phyloP scores from a whole-genome alignment of 306 rosid genomes.

The Fagus crenata region DNA sequence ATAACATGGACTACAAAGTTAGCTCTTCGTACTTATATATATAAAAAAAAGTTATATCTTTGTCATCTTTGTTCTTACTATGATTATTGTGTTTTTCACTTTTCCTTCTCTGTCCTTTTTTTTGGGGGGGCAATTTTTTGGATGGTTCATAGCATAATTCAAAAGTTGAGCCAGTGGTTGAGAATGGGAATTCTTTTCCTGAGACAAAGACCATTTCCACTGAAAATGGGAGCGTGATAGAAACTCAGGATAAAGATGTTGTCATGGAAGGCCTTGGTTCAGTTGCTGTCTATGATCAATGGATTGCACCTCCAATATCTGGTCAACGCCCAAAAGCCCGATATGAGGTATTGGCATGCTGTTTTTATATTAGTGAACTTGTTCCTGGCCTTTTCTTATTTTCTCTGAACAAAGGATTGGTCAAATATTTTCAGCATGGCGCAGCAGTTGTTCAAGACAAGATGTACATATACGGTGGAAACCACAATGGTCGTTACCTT shows the following conservation, averaged over 20 bases:
- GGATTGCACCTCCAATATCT: slow-evolving; percentile 72
- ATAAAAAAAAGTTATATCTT: too few species aligned
- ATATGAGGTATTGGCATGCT: slow-evolving; percentile 68
- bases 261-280: slow-evolving; percentile 68
- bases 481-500: slow-evolving; percentile 96
- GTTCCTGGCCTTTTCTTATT: slow-evolving; percentile 10
- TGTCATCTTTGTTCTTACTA: background rate
- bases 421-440: slow-evolving; percentile 67
- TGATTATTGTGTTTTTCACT: slow-evolving; percentile 3
- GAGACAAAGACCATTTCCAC: slow-evolving; percentile 69
- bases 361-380: slow-evolving; percentile 12
- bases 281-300: slow-evolving; percentile 74
- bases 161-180: slow-evolving; percentile 60
- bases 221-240: slow-evolving; percentile 67
- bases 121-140: slow-evolving; percentile 12
- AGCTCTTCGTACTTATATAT: background rate
- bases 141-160: slow-evolving; percentile 57
- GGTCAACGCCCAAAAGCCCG: slow-evolving; percentile 79
- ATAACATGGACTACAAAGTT: background rate
- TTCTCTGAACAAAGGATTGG: slow-evolving; percentile 33
- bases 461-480: slow-evolving; percentile 94
- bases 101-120: background rate
- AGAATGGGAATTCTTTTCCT: slow-evolving; percentile 71
- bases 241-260: slow-evolving; percentile 75
- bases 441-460: slow-evolving; percentile 83